Base-by-base conservation (phyloP, 2,329 filamentous ascomycete genomes). In the Spiromastix sp. region DNA sequence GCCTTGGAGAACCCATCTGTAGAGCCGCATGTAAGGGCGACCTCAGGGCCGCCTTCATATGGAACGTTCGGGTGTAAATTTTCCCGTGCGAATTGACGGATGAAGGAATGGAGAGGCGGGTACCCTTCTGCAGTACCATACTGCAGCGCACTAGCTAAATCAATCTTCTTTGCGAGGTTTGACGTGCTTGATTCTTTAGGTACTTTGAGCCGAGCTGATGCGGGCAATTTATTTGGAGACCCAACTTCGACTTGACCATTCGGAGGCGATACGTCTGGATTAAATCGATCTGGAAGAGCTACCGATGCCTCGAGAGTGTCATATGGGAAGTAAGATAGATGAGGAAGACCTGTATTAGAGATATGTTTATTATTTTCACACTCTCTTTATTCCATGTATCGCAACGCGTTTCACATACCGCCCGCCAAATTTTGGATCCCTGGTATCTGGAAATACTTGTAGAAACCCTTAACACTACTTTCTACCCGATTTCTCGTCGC, bases 41-140 rank as follows among this genome's bases (percentile, higher is more conserved):
- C 73, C 36, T 89, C 85, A 4, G 82, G 78, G 0, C 85, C 85
- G 40, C 66, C 77, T 38, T 68, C 66, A 53, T 94, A 94, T 4
- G 85, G 85, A 5, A 87, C 72, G 48, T 81, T 79, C 2, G 85
- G 85, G 55, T 94, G 85, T 34, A 94, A 66, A 47, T 83, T 71
- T 37, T 87, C 70, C 39, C 77, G 72, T 4, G 78, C 70, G 59
- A 94, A 93, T 53, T 87, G 74, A 41, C 82, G 77, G 37, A 95
- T 60, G 61, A 87, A 94, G 29, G 74, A 74, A 41, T 77, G 74
- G 16, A 95, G 67, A 0, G 85, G 77, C 1, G 83, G 83, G 48
- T 93, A 89, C 30, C 87, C 87, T 41, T 81, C 71, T 2, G 82
- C 79, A n/a, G 72, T 74, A 41, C 85, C 85, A 64, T 95, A 95